These are phyloP conservation scores for Penicillium vulpinum DNA, from an alignment of 2,329 filamentous ascomycete species.

Conservation along the genomic window DNA sequence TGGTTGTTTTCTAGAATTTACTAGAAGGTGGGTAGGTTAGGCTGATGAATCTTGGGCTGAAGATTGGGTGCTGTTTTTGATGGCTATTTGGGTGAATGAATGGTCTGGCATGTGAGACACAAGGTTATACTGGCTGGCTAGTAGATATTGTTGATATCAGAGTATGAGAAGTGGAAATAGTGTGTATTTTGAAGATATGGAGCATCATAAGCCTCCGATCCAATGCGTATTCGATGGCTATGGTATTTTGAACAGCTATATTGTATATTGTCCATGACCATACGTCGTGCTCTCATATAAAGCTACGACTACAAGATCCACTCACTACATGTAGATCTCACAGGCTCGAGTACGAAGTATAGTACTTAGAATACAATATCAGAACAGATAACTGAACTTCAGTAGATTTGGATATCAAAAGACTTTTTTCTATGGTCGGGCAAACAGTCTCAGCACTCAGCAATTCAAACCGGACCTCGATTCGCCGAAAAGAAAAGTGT, in stretches of 20 bases:
- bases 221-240: background rate
- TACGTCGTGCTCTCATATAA: background rate
- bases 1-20: background rate
- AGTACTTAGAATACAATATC: background rate
- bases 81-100: background rate
- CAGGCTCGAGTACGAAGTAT: background rate
- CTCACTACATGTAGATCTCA: background rate
- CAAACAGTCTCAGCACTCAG: background rate
- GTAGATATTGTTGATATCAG: background rate
- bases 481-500: constrained; percentile 4
- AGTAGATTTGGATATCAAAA: constrained; percentile 6
- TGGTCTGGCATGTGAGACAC: background rate
- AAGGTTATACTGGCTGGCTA: background rate
- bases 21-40: background rate
- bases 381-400: background rate
- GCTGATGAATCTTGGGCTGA: no score
- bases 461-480: background rate
- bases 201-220: background rate
- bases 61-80: background rate
- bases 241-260: background rate
- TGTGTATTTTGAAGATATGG: background rate
- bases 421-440: constrained; percentile 2
- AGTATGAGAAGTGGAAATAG: background rate
- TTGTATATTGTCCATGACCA: background rate
- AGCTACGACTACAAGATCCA: background rate